Conservation (phyloP, 2,329 filamentous ascomycete genomes). For the Ceratocystis variospora region DNA sequence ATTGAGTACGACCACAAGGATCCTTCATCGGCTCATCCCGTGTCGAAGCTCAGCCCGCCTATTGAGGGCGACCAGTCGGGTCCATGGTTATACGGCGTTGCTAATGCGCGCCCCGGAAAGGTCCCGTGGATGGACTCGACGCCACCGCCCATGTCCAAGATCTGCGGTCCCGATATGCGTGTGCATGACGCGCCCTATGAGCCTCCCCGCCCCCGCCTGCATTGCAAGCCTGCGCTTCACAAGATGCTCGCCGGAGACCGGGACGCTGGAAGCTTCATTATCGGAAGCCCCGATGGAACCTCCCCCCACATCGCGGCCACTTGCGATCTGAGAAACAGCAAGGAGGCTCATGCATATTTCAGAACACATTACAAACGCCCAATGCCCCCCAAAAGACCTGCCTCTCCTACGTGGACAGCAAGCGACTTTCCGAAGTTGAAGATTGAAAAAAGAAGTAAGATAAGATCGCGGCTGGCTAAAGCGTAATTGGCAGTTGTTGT, state of each 20-base stretch:
- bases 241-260: constrained; percentile 16
- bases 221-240: constrained; percentile 13
- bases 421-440: constrained; percentile 6
- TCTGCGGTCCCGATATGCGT: background rate
- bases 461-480: background rate
- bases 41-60: background rate
- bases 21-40: constrained; percentile 6
- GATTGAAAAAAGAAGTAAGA: background rate
- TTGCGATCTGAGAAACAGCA: constrained; percentile 14
- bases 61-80: background rate
- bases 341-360: constrained; percentile 15
- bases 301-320: constrained; percentile 10
- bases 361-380: constrained; percentile 13
- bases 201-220: constrained; percentile 9
- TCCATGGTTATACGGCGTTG: constrained; percentile 11
- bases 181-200: background rate
- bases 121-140: constrained; percentile 11
- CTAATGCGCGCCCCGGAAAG: background rate
- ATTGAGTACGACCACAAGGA: background rate
- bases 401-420: background rate
- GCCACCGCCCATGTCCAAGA: background rate
- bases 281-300: constrained; percentile 14
- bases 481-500: background rate
- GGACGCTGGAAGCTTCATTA: constrained; percentile 16
- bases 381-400: background rate